Percentiles rank a stretch among this genome's conserved stretches.
Evolutionary conservation across 2,329 filamentous ascomycete genomes (phyloP).

Genomic region (Claviceps sp.): DNA sequence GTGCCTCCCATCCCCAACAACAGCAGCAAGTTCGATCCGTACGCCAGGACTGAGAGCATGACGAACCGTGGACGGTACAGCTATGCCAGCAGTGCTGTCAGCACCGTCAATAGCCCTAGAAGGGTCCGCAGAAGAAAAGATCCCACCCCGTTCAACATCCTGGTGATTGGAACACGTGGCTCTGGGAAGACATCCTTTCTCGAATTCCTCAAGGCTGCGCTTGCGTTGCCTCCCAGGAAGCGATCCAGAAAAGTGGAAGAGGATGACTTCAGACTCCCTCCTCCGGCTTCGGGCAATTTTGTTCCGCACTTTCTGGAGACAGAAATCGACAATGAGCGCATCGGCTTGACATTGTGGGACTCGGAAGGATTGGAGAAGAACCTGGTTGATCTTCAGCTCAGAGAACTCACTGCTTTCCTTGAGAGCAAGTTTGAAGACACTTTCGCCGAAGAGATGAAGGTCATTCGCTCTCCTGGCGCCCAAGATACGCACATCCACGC

Average conservation of each 20-base stretch:
- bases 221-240: conserved; percentile 74
- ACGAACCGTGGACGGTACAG: conserved; percentile 91
- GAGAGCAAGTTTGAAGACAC: conserved; percentile 99
- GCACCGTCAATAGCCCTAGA: conserved; percentile 83
- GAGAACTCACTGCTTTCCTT: conserved; percentile 81
- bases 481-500: conserved; percentile 97
- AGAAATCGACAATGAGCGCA: conserved; percentile 80
- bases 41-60: conserved; percentile 84
- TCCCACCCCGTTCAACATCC: conserved; percentile 91
- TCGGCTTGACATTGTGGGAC: conserved; percentile 93
- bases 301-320: conserved; percentile 84
- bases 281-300: conserved; percentile 54
- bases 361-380: conserved; percentile 91
- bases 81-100: conserved; percentile 84
- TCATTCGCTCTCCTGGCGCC: conserved; percentile 79
- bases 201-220: conserved; percentile 79
- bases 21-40: conserved; percentile 56
- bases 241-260: conserved; percentile 42
- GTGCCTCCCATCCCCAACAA: conserved; percentile 47
- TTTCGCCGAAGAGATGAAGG: conserved; percentile 94
- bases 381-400: conserved; percentile 83
- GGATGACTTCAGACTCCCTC: conserved; percentile 42
- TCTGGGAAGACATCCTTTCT: conserved; percentile 95
- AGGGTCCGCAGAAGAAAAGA: conserved; percentile 90
- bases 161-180: conserved; percentile 76